phyloP scores from a whole-genome alignment of 352 stramenopile species.

The Globisporangium camurandrum region DNA sequence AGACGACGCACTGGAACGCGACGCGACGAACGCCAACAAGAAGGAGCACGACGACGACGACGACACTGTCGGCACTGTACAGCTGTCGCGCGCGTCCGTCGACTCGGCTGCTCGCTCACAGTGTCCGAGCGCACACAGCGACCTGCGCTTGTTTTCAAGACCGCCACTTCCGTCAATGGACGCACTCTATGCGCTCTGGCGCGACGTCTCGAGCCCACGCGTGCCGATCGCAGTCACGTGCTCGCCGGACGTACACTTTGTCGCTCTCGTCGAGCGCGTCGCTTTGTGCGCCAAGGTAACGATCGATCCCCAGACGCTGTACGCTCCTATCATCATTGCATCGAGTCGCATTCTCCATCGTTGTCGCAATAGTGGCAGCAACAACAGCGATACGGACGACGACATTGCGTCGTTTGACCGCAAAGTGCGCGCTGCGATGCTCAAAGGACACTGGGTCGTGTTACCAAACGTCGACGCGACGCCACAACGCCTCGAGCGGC shows the following conservation, averaged over 20 bases:
- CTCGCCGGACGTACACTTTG: conserved; percentile 24
- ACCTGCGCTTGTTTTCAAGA: no score
- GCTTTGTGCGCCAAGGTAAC: conserved; percentile 23
- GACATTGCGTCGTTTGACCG: conserved; percentile 19
- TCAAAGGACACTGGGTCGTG: conserved; percentile 50
- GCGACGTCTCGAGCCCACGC: conserved; percentile 24
- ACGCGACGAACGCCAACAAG: background rate
- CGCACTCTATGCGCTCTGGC: conserved; percentile 21
- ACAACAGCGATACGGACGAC: conserved; percentile 4
- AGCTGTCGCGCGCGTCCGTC: no score
- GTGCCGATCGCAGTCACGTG: conserved; percentile 26
- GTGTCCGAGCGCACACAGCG: background rate
- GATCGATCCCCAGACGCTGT: conserved; percentile 15
- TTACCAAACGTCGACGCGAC: conserved; percentile 28
- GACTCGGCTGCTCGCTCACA: no score
- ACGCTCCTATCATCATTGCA: no score
- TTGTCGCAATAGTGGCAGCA: conserved; percentile 1
- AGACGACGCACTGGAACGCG: background rate
- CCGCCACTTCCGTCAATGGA: background rate
- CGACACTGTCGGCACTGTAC: no score
- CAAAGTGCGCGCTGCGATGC: conserved; percentile 25
- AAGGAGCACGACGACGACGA: background rate
- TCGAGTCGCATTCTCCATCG: no score
- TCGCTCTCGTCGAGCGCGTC: conserved; percentile 21
- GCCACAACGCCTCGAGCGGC: conserved; percentile 10